Evolutionary conservation across 106 monocot species (phyloP), one percentile per base, ranked within the genome.

Genomic region (Chionographis japonica): DNA sequence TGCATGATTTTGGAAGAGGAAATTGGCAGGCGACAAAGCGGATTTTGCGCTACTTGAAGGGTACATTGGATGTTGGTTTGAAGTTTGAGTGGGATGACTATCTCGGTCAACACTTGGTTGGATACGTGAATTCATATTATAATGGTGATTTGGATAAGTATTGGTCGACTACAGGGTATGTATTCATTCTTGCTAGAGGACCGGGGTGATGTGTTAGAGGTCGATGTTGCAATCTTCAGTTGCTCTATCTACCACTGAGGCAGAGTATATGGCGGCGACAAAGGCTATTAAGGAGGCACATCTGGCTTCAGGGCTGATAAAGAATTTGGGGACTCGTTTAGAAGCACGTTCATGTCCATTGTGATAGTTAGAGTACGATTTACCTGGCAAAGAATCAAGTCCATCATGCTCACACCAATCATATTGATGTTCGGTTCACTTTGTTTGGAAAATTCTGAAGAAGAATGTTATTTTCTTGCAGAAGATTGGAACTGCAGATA

Each of bases 401-500:
- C 27, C 27, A 27, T 27, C 27, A 27, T 27, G 27, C 27, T 27
- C 1, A 1, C 27, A 27, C 27, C 27, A 27, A 27, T 27, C 27
- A 27, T 27, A 27, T 27, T 27, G 27, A 27, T 27, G 27, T 27
- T 27, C 27, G 27, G 27, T 27, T 27, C 27, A 27, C 27, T 27
- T 27, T 27, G 27, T 27, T 27, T 1, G 27, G 27, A 27, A 27
- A 27, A 27, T 27, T 27, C 27, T 27, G 27, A 1, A 27, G 27
- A 27, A 27, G 27, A 5, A 14, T 4, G n/a, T 12, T 12, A 16
- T 56, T 15, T 12, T 56, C 16, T 14, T 56, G 8, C 16, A 56
- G 56, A 56, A 56, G n/a, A 56, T 56, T 56, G 56, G 2, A 5
- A 56, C 56, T 16, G 56, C 56, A 56, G 56, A 56, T 56, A 56